Evolutionary conservation across 2,329 filamentous ascomycete species (phyloP), one percentile per base, ranked within the genome.

Genomic region (Podosphaera leucotricha): DNA sequence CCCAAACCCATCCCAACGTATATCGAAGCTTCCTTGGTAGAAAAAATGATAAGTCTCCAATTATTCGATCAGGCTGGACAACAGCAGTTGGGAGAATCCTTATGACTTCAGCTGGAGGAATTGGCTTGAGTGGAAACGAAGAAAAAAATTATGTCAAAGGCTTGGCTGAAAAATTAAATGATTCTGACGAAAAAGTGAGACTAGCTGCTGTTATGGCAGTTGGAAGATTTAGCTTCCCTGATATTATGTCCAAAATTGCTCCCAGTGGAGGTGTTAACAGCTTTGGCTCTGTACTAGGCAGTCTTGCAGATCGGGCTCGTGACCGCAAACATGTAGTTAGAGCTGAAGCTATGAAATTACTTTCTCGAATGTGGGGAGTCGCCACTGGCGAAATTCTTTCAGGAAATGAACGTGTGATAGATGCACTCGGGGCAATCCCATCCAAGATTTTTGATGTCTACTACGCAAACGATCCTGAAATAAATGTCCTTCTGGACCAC

Each of bases 301-400:
- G 79, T 49, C 70, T 98, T 21, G 82, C 83, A 22, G 85, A 94
- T 56, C 75, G 90, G 50, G 84, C 83, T 51, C 84, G 86, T 53
- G 92, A 98, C 62, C 78, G 79, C 49, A 87, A 80, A 57, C 72
- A 77, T 13, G 66, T 72, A 37, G 82, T 98, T 10, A 80, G 87
- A 46, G 75, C 81, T 35, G 83, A 87, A 53, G 86, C 84, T 20
- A 92, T 93, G 72, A 78, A 76, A 43, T 67, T 92, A 7, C 65
- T 95, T 1, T 82, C 75, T 10, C 82, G 77, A 48, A 76, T 95
- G 22, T 98, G 90, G 90, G 86, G 83, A n/a, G 86, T 92, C 16
- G 87, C 83, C 11, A 75, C 78, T 16, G 82, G 84, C 16, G 86
- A 93, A 54, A 80, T 98, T 53, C 76, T 82, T 20, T 74, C 79